A percentile compares a stretch with the other conserved stretches of the same genome.
Evolutionary conservation across 768 basidiomycete species (phyloP).

Genomic region (Serpula lacrymans): DNA sequence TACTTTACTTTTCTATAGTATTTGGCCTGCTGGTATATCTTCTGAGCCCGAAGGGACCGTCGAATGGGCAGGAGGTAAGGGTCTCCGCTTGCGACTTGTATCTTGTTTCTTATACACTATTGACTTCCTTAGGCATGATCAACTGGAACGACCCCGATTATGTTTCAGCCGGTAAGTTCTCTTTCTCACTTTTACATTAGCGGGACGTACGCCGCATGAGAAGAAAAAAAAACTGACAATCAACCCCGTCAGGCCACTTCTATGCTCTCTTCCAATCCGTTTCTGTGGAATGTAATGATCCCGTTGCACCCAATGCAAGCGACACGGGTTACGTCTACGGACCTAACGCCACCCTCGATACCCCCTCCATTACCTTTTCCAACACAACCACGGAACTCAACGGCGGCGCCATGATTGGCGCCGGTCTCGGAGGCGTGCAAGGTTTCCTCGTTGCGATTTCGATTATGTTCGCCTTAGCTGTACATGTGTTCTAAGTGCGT

Average conservation of each 20-base stretch:
- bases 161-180: conserved; percentile 48
- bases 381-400: conserved; percentile 56
- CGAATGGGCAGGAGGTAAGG: conserved; percentile 67
- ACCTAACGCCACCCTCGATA: conserved; percentile 47
- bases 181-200: not conserved
- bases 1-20: conserved; percentile 23
- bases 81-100: not conserved
- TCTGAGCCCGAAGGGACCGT: conserved; percentile 64
- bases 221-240: too few relatives aligned
- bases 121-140: conserved; percentile 51
- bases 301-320: conserved; percentile 37
- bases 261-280: conserved; percentile 62
- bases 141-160: conserved; percentile 82
- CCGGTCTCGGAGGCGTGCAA: conserved; percentile 9
- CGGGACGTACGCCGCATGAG: too few relatives aligned
- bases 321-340: conserved; percentile 66
- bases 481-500: conserved; percentile 13
- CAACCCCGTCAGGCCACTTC: conserved; percentile 54
- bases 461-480: conserved; percentile 12
- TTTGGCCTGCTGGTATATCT: conserved; percentile 82
- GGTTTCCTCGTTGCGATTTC: conserved; percentile 11
- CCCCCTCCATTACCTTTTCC: conserved; percentile 54
- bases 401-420: conserved; percentile 31
- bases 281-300: conserved; percentile 60
- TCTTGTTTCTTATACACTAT: not conserved